Conservation (phyloP, 1,139 yeast genomes). For the Wickerhamomyces sp. region DNA sequence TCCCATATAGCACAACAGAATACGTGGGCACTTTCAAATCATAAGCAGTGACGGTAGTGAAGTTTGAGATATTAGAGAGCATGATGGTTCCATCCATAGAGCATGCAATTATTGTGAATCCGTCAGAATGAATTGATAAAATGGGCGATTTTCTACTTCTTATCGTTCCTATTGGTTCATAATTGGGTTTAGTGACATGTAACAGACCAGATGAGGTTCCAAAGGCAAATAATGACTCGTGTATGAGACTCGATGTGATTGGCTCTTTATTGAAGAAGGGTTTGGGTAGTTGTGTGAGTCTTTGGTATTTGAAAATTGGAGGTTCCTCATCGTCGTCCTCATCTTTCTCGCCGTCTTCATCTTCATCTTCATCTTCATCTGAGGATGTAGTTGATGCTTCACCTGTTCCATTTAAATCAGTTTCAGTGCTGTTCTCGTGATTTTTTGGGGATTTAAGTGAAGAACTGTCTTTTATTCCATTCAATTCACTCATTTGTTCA, state of each 20-base stretch:
- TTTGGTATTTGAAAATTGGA: slow-evolving; percentile 69
- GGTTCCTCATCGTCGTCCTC: slow-evolving; percentile 49
- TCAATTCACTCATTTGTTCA: neutral
- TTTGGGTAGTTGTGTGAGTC: slow-evolving; percentile 61
- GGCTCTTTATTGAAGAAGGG: slow-evolving; percentile 72
- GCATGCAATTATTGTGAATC: slow-evolving; percentile 68
- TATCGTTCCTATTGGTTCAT: slow-evolving; percentile 60
- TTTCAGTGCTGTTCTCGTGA: neutral
- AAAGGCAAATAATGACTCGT: slow-evolving; percentile 60
- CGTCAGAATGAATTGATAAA: slow-evolving; percentile 67
- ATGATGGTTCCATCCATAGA: slow-evolving; percentile 94
- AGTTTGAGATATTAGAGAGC: slow-evolving; percentile 52
- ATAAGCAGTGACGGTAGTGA: slow-evolving; percentile 52
- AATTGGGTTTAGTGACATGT: slow-evolving; percentile 59
- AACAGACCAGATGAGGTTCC: slow-evolving; percentile 89
- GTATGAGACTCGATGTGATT: slow-evolving; percentile 62
- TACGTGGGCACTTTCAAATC: slow-evolving; percentile 89
- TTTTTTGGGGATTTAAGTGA: neutral
- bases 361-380: slow-evolving; percentile 6
- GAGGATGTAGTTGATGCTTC: no score
- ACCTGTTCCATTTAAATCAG: neutral
- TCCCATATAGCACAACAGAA: slow-evolving; percentile 74
- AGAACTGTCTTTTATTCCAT: neutral
- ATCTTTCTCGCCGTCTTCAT: slow-evolving; percentile 20
- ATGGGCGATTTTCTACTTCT: slow-evolving; percentile 87